phyloP scores from a whole-genome alignment of 208 protist genomes.

The Spironucleus salmonicida region DNA sequence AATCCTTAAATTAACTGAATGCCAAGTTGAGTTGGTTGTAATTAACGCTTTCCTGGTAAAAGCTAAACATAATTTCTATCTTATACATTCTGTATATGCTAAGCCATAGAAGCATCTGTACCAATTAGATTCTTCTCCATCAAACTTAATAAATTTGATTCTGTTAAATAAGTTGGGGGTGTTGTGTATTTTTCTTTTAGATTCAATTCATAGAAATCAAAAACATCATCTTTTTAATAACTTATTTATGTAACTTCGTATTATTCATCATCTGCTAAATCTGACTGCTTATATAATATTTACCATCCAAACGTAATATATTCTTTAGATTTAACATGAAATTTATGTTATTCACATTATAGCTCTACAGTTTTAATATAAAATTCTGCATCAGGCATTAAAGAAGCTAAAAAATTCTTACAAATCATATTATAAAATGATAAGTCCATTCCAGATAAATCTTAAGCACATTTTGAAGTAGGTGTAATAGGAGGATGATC shows the following conservation, averaged over 20 bases:
- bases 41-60: background rate
- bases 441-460: constrained; percentile 24
- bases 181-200: constrained; percentile 39
- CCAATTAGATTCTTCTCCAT: constrained; percentile 59
- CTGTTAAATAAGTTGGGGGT: constrained; percentile 49
- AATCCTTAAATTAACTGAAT: constrained; percentile 71
- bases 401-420: constrained; percentile 48
- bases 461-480: constrained; percentile 1
- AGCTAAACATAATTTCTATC: constrained; percentile 48
- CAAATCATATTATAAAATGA: constrained; percentile 52
- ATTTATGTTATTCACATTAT: background rate
- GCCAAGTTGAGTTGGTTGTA: constrained; percentile 73
- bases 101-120: constrained; percentile 56
- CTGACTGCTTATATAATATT: background rate
- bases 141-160: constrained; percentile 48
- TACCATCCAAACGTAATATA: constrained; percentile 2
- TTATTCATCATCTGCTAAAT: background rate
- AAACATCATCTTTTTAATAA: background rate
- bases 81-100: constrained; percentile 54
- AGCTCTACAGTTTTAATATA: background rate
- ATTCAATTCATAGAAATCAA: background rate
- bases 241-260: background rate
- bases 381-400: constrained; percentile 31
- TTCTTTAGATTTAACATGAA: background rate
- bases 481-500: constrained; percentile 58